Evolutionary conservation across 179 eudicot species (phyloP).

Genomic region (Vitellaria paradoxa): DNA sequence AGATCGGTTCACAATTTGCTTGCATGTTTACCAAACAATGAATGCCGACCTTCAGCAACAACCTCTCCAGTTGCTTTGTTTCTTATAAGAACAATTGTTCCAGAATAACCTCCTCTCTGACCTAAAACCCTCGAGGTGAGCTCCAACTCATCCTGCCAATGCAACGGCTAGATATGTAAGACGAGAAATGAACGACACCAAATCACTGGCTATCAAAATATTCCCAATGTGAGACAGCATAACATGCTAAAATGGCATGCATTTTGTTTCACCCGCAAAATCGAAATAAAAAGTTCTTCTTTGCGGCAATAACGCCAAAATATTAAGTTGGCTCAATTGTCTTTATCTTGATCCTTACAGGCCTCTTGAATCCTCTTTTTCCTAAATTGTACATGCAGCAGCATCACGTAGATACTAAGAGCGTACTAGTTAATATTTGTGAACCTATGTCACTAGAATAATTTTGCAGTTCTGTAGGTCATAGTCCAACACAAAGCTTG

Average conservation of each 20-base stretch:
- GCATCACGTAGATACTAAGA: background rate
- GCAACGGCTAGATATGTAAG: constrained; percentile 3
- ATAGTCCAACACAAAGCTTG: background rate
- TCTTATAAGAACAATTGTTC: constrained; percentile 50
- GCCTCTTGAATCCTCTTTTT: no score
- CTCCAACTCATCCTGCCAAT: constrained; percentile 74
- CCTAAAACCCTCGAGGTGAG: constrained; percentile 55
- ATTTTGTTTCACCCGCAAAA: background rate
- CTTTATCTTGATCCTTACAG: no score
- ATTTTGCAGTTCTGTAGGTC: background rate
- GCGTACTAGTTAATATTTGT: background rate
- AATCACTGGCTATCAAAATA: background rate
- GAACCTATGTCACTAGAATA: background rate
- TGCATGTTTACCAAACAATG: constrained; percentile 49
- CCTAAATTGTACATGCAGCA: background rate
- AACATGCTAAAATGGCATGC: no score
- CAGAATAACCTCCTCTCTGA: constrained; percentile 46
- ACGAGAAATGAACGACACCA: background rate
- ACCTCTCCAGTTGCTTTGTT: constrained; percentile 61
- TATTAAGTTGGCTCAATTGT: no score
- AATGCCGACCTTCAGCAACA: constrained; percentile 80
- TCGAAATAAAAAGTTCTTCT: background rate
- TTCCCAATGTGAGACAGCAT: background rate
- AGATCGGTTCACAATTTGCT: constrained; percentile 36
- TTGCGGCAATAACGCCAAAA: no score